A percentile compares a stretch with the other conserved stretches of the same genome.
Evolutionary conservation across 345 rosid species (phyloP).

Genomic region (Brassica carinata): DNA sequence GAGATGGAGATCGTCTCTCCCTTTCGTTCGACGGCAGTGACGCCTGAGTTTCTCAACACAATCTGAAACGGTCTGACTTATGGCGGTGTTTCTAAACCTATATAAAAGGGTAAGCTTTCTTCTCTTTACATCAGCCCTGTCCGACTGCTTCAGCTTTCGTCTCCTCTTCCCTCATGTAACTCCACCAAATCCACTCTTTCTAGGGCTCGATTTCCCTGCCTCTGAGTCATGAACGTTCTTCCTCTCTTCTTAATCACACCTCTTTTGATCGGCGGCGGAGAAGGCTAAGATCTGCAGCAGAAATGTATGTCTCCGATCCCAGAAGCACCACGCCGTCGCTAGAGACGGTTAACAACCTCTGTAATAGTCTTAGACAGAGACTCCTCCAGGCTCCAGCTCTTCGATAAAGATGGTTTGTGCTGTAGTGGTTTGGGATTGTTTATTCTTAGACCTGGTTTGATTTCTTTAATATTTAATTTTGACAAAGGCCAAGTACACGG

Average conservation of each 20-base stretch:
- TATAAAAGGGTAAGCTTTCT: no score
- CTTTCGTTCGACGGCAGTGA: no score
- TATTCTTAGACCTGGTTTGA: slow-evolving; percentile 36
- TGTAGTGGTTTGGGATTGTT: neutral
- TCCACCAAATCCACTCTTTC: slow-evolving; percentile 13
- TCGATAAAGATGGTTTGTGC: slow-evolving; percentile 62
- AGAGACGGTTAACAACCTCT: slow-evolving; percentile 64
- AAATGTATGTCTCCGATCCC: slow-evolving; percentile 83
- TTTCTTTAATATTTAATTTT: slow-evolving; percentile 14
- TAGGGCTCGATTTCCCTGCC: slow-evolving; percentile 10
- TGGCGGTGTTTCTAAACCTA: no score
- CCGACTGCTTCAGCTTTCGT: slow-evolving; percentile 18
- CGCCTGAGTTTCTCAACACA: no score
- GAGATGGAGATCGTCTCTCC: no score
- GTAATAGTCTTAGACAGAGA: slow-evolving; percentile 73
- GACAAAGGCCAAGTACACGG: slow-evolving; percentile 72
- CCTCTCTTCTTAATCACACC: slow-evolving; percentile 14
- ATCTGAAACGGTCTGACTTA: no score
- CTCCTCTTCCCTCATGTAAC: slow-evolving; percentile 19
- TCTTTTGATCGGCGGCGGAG: slow-evolving; percentile 23
- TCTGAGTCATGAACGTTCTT: slow-evolving; percentile 17
- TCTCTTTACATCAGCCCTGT: neutral
- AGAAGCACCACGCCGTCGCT: slow-evolving; percentile 75
- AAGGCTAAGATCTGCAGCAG: slow-evolving; percentile 1
- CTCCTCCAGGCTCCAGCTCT: slow-evolving; percentile 57